These are phyloP conservation scores for Oidium heveae DNA, from an alignment of 2,329 filamentous ascomycete genomes.

Conservation along the genomic window DNA sequence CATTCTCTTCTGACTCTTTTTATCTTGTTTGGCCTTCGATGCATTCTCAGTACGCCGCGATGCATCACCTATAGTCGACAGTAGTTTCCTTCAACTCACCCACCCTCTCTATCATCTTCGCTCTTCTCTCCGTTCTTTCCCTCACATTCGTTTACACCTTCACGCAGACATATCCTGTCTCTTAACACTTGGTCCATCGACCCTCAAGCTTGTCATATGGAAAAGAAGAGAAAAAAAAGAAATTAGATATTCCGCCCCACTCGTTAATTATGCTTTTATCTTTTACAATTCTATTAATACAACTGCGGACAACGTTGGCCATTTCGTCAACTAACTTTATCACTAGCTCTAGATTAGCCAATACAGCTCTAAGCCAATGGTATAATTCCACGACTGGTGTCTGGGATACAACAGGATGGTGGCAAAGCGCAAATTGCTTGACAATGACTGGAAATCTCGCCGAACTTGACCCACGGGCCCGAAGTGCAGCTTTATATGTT, in stretches of 20 bases:
- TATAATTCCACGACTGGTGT: constrained; percentile 34
- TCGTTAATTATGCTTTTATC: not conserved
- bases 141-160: too few species aligned
- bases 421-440: constrained; percentile 45
- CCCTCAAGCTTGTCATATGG: too few species aligned
- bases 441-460: constrained; percentile 30
- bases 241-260: too few species aligned
- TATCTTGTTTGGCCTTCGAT: too few species aligned
- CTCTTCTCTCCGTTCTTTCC: too few species aligned
- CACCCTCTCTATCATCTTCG: too few species aligned
- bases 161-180: too few species aligned
- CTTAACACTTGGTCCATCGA: too few species aligned
- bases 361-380: constrained; percentile 28
- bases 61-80: too few species aligned
- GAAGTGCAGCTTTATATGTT: constrained; percentile 15
- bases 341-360: constrained; percentile 12
- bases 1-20: too few species aligned
- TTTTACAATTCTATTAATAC: not conserved
- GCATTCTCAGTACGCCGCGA: too few species aligned
- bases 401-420: constrained; percentile 43
- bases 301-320: not conserved
- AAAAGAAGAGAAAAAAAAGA: not conserved
- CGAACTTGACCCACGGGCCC: constrained; percentile 14
- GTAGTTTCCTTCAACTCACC: too few species aligned
- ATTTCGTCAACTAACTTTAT: constrained; percentile 3